Conservation (phyloP, 2,329 filamentous ascomycete species). For the Neopestalotiopsis sp. region DNA sequence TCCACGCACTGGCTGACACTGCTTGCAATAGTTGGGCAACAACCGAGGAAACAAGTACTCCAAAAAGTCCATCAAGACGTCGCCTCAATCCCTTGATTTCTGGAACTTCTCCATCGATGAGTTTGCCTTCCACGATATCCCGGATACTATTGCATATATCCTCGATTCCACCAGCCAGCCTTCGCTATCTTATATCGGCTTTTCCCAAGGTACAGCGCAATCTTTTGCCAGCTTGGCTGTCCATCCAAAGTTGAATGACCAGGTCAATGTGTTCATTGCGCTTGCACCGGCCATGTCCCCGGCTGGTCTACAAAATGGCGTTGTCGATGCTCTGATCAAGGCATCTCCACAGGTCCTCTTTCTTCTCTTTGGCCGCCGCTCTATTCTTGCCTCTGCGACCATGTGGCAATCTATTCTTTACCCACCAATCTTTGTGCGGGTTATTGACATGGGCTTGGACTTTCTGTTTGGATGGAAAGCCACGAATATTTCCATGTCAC, state of each 20-base stretch:
- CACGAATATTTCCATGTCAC: conserved; percentile 80
- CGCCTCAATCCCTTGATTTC: conserved; percentile 78
- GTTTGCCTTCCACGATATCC: conserved; percentile 97
- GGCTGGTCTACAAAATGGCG: conserved; percentile 84
- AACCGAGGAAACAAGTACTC: conserved; percentile 99
- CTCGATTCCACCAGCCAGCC: conserved; percentile 81
- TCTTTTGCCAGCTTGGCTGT: conserved; percentile 94
- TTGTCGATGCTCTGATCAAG: conserved; percentile 93
- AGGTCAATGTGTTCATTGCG: conserved; percentile 95
- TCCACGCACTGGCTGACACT: not conserved
- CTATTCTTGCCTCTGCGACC: conserved; percentile 88
- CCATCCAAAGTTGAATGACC: conserved; percentile 88
- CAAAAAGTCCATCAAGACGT: conserved; percentile 83
- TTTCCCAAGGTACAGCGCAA: conserved; percentile 96
- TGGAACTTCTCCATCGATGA: conserved; percentile 99
- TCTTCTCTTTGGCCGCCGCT: conserved; percentile 88
- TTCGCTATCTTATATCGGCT: conserved; percentile 93
- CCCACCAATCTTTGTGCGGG: conserved; percentile 86
- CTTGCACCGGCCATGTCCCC: conserved; percentile 97
- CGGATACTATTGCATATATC: conserved; percentile 91
- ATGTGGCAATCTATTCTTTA: conserved; percentile 98
- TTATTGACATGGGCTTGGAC: conserved; percentile 81
- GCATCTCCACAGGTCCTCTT: conserved; percentile 92
- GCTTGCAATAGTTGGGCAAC: conserved; percentile 74
- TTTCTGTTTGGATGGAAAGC: conserved; percentile 93